A percentile compares a stretch with the other conserved stretches of the same genome.
phyloP scores from a whole-genome alignment of 345 rosid species.

The Arabidopsis thaliana region DNA sequence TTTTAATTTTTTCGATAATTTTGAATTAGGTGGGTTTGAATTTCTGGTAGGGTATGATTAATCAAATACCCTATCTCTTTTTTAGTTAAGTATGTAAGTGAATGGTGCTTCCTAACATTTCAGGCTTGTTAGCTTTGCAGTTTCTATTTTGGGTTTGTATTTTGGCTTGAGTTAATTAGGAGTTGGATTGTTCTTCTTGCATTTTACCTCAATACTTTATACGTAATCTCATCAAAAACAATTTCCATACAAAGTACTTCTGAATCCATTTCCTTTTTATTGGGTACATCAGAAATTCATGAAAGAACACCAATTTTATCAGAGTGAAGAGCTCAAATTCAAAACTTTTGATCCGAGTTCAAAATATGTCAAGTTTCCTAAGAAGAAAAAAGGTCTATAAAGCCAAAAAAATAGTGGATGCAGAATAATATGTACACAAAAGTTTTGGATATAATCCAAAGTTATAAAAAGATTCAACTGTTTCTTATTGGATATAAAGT shows the following conservation, averaged over 20 bases:
- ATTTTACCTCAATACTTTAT: not conserved
- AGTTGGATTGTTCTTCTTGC: not conserved
- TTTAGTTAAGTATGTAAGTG: not conserved
- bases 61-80: constrained; percentile 22
- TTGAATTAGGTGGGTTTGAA: constrained; percentile 42
- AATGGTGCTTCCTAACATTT: constrained; percentile 26
- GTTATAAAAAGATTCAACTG: constrained; percentile 27
- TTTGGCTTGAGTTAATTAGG: constrained; percentile 25
- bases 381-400: not conserved
- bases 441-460: constrained; percentile 33
- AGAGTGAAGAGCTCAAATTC: constrained; percentile 12
- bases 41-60: constrained; percentile 39
- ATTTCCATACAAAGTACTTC: not conserved
- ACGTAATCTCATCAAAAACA: not conserved
- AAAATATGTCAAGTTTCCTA: constrained; percentile 7
- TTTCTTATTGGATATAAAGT: constrained; percentile 11
- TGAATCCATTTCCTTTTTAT: not conserved
- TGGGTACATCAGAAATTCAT: not conserved
- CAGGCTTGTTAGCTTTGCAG: constrained; percentile 24
- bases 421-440: constrained; percentile 9
- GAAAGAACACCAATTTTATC: not conserved
- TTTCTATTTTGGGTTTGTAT: not conserved
- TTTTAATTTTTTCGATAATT: constrained; percentile 11
- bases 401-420: constrained; percentile 19
- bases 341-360: constrained; percentile 13